Evolutionary conservation across 1,139 yeast genomes (phyloP).

Genomic region (Lodderomyces margitis): DNA sequence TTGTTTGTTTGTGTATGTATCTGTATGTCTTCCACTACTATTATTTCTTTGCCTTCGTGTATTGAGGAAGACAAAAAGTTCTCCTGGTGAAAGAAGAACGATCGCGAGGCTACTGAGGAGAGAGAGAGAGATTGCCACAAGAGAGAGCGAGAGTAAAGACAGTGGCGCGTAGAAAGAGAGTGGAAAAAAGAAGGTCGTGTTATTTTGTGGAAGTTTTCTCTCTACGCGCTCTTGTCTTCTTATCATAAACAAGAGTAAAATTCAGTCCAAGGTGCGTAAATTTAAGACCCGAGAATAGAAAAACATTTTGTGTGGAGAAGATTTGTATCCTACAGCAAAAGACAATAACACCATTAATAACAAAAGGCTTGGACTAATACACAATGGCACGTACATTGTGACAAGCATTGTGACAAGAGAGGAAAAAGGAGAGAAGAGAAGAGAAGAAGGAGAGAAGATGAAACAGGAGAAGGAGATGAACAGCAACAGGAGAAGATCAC

Average conservation of each 20-base stretch:
- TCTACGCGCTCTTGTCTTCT: neutral
- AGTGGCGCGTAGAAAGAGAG: constrained; percentile 1
- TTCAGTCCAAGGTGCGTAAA: constrained; percentile 2
- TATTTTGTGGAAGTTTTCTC: neutral
- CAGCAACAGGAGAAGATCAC: constrained; percentile 3
- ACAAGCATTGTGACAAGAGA: neutral
- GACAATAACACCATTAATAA: neutral
- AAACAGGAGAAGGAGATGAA: constrained; percentile 6
- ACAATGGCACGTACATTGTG: too few relatives aligned
- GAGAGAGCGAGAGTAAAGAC: constrained; percentile 4
- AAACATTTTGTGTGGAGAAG: too few relatives aligned
- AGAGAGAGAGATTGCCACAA: constrained; percentile 4
- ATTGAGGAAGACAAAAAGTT: too few relatives aligned
- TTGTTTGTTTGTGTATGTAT: constrained; percentile 2
- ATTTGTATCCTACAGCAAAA: too few relatives aligned
- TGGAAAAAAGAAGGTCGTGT: constrained; percentile 2
- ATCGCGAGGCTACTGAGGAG: constrained; percentile 1
- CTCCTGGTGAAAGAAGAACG: constrained; percentile 1
- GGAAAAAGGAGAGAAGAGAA: neutral
- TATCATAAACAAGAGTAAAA: neutral
- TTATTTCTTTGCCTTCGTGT: neutral
- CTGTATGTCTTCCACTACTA: too few relatives aligned
- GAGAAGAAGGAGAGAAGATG: constrained; percentile 1
- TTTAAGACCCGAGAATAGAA: neutral
- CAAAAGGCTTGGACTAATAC: neutral